Conservation (phyloP, 163 green algal species). For the Chlorella variabilis region DNA sequence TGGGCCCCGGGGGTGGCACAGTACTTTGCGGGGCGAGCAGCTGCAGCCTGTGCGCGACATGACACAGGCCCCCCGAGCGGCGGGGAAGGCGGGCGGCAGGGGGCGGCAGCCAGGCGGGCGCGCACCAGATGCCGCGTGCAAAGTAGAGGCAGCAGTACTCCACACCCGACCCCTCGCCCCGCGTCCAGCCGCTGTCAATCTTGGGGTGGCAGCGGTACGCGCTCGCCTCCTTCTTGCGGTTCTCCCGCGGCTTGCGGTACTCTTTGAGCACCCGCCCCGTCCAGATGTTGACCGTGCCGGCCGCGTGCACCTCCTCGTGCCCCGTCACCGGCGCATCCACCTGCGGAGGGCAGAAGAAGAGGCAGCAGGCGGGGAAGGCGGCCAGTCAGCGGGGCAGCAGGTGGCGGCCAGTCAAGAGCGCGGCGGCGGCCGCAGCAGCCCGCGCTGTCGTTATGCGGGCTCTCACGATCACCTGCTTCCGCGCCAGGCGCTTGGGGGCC, state of each 20-base stretch:
- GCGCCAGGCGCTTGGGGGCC: background rate
- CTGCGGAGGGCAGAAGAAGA: no score
- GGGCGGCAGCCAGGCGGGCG: background rate
- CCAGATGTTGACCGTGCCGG: conserved; percentile 51
- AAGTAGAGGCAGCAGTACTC: conserved; percentile 66
- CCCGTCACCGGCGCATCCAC: conserved; percentile 42
- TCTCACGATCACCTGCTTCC: background rate
- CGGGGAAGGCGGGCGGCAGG: background rate
- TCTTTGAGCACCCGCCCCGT: conserved; percentile 24
- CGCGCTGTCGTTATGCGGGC: no score
- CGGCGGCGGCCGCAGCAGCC: background rate
- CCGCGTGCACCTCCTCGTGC: conserved; percentile 16
- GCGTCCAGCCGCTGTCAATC: conserved; percentile 47
- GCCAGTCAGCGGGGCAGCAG: background rate
- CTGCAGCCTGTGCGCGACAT: no score
- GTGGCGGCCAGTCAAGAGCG: background rate
- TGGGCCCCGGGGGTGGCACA: background rate
- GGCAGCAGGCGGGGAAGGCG: background rate
- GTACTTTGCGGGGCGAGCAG: background rate
- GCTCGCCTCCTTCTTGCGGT: conserved; percentile 30
- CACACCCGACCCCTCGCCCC: conserved; percentile 34
- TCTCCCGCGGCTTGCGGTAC: conserved; percentile 7
- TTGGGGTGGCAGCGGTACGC: conserved; percentile 48
- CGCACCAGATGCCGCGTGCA: conserved; percentile 48
- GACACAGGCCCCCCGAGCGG: no score